phyloP scores from a whole-genome alignment of 2,329 filamentous ascomycete species.

The Colletotrichum orchidophilum region DNA sequence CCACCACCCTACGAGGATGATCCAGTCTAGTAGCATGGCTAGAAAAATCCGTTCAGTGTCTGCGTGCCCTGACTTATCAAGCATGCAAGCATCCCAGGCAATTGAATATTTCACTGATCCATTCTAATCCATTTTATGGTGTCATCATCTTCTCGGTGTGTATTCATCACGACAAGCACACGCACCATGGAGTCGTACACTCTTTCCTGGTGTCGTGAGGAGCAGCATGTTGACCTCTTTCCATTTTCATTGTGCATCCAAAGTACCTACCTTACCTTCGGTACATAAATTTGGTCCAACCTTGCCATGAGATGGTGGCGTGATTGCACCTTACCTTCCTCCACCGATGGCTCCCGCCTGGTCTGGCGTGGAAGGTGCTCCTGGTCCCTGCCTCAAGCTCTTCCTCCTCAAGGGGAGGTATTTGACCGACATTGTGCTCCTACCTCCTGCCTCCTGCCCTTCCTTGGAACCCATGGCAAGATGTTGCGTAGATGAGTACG shows the following conservation, averaged over 20 bases:
- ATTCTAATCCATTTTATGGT: not conserved
- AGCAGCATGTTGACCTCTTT: not conserved
- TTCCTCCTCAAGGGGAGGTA: not conserved
- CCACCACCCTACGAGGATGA: conserved; percentile 50
- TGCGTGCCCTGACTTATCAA: no score
- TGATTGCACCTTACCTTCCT: not conserved
- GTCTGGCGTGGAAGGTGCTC: not conserved
- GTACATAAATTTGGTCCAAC: not conserved
- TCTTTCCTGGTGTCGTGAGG: not conserved
- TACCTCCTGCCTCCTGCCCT: not conserved
- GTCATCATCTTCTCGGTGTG: no score
- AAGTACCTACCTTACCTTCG: not conserved
- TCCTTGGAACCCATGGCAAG: not conserved
- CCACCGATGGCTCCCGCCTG: not conserved
- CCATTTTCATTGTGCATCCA: not conserved
- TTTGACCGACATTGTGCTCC: not conserved
- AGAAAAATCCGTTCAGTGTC: no score
- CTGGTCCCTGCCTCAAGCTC: not conserved
- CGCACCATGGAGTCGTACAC: not conserved
- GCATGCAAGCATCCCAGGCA: not conserved
- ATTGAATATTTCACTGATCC: not conserved
- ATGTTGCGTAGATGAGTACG: not conserved
- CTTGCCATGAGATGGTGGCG: not conserved
- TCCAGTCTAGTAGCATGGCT: conserved; percentile 39
- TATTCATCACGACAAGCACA: not conserved